Base-by-base conservation (phyloP, 768 basidiomycete genomes). In the Collybia sp. region DNA sequence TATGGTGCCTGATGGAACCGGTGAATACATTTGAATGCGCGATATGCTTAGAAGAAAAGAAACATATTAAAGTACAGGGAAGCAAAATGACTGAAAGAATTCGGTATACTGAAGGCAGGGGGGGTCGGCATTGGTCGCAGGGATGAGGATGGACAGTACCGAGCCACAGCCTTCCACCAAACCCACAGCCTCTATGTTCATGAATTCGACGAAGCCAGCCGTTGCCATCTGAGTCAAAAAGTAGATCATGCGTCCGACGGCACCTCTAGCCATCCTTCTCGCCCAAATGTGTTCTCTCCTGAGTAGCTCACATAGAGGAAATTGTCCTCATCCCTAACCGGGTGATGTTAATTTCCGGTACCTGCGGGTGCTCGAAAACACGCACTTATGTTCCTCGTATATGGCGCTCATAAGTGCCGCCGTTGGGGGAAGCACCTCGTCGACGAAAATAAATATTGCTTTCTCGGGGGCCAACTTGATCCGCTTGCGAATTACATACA, bases 401-500 rank as follows among this genome's bases (percentile, higher is more conserved):
- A 99, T 97, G 46, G 92, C 85, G 59, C 91, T 93, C 96, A 99
- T 99, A 41, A 98, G 73, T 2, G 95, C 94, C 12, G 95, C 96
- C 1, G 96, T 98, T 36, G 96, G 96, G 37, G 96, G 96, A 20
- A 99, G 77, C 44, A 98, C 93, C 66, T 99, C 96, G 58, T 99
- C 93, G 43, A 99, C 96, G 59, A 98, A 99, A 69, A 99, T 97
- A 75, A 98, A 99, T 72, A 99, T 99, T 32, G 96, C 96, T 73
- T 97, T 97, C 82, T 99, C 96, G 30, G 96, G 94, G 17, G 93
- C 90, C 47, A 99, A 82, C 83, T 99, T 98, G 86, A 98, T 99
- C 51, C 96, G 88, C 77, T 99, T 99, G 61, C 96, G 86, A 63
- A 99, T 99, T 30, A 99, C 96, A 66, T 99, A 99, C 47, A 99